phyloP scores from a whole-genome alignment of 1,284 basidiomycete genomes.

The Ganoderma boninense region DNA sequence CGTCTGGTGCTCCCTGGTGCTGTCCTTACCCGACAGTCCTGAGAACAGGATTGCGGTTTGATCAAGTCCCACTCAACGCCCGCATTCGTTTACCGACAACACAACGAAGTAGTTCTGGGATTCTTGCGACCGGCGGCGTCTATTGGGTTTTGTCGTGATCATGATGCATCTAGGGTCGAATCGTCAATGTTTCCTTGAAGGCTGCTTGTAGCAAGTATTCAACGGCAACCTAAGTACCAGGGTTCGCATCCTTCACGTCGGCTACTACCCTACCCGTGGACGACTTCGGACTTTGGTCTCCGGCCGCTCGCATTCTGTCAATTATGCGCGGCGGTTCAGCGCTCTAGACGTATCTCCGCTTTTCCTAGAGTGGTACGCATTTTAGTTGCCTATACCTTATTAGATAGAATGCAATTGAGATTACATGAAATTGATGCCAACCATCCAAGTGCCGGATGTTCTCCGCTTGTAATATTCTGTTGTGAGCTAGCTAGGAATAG shows the following conservation, averaged over 20 bases:
- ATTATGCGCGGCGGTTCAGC: neutral
- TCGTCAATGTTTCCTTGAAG: neutral
- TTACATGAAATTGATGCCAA: constrained; percentile 3
- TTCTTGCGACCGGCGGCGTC: neutral
- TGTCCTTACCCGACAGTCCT: constrained; percentile 7
- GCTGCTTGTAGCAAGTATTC: neutral
- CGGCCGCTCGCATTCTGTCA: neutral
- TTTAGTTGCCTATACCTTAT: constrained; percentile 4
- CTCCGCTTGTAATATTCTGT: neutral
- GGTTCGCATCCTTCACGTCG: neutral
- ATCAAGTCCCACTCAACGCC: constrained; percentile 6
- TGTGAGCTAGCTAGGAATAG: constrained; percentile 18
- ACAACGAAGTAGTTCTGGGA: neutral
- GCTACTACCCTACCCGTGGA: neutral
- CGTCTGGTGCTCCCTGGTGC: neutral
- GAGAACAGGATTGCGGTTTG: constrained; percentile 13
- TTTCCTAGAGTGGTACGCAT: neutral
- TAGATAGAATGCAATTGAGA: neutral
- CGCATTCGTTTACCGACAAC: neutral
- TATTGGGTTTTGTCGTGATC: neutral
- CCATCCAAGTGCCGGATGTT: neutral
- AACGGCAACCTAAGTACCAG: neutral
- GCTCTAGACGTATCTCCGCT: neutral
- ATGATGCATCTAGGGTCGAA: neutral
- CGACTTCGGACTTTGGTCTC: neutral